Evolutionary conservation across 208 protist species (phyloP), one percentile per base, ranked within the genome.

Genomic region (Acanthamoeba lenticulata): DNA sequence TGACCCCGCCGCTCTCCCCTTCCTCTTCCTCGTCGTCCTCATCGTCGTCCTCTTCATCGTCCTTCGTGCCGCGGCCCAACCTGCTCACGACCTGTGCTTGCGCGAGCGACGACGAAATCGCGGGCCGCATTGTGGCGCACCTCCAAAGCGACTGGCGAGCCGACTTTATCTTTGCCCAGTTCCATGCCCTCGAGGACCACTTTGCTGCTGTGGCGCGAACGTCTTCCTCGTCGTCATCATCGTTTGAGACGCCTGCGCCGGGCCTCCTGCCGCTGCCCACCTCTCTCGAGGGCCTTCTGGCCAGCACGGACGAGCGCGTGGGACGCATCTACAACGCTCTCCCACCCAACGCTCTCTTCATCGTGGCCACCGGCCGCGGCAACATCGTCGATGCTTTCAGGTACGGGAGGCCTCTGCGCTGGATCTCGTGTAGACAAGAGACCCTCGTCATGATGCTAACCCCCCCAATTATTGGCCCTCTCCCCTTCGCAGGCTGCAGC

Each of bases 181-280:
- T 88, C 24, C 79, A 88, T 32, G 19, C 44, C 38, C 21, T 88
- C 7, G 79, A 88, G 47, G 79, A 88, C 47, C n/a, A 88, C 47
- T 88, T 77, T n/a, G 38, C 67, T 29, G 24, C 9, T 19, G 13
- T 13, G 19, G 57, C 57, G 57, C 57, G 57, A 65, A 4, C 11
- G 57, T 32, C 57, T 13, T 15, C 19, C 24, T 17, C 6, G 24
- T 29, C 55, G 11, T 4, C 52, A 29, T 17, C 6, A 17, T 29
- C 55, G 11, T 4, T 27, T 13, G 29, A 27, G 13, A n/a, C 29
- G 13, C 27, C 7, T 44, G 9, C 67, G 29, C 32, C 32, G 27
- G 65, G 65, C 4, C 34, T 9, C 65, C 0, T n/a, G 29, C 38
- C 29, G 29, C 21, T 17, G 5, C 29, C 77, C 7, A 49, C n/a